Conservation (phyloP, 129 eudicot genomes). For the Kitagawia praeruptora region DNA sequence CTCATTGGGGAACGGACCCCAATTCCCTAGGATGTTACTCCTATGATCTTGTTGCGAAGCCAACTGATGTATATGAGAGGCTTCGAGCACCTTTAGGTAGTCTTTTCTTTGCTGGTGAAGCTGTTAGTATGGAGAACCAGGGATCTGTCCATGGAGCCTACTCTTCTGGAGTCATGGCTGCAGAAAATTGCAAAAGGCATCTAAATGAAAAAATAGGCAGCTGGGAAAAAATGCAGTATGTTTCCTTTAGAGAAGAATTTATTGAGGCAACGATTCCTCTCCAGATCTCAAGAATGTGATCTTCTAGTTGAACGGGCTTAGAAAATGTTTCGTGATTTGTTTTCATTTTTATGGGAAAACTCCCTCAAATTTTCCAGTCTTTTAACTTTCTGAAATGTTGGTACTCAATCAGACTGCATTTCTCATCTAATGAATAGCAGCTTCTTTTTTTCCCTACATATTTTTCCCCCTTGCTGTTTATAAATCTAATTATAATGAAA, state of each 20-base stretch:
- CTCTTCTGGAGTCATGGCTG: constrained; percentile 71
- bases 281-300: constrained; percentile 84
- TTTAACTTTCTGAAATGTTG: neutral
- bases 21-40: constrained; percentile 89
- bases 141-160: constrained; percentile 98
- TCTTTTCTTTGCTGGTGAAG: constrained; percentile 96
- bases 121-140: constrained; percentile 88
- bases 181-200: constrained; percentile 63
- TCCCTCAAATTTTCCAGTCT: neutral
- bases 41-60: constrained; percentile 81
- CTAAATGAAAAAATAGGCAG: constrained; percentile 49
- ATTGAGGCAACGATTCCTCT: constrained; percentile 65
- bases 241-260: constrained; percentile 43
- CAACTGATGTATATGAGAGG: constrained; percentile 76
- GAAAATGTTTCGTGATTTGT: neutral
- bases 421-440: neutral
- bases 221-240: constrained; percentile 46
- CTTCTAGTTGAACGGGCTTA: neutral
- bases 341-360: neutral
- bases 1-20: constrained; percentile 84
- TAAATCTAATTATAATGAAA: too few species aligned
- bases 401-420: neutral
- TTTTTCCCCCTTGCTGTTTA: neutral
- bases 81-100: constrained; percentile 78
- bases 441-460: neutral